Conservation (phyloP, 306 rosid species). For the Cucurbita ficifolia region DNA sequence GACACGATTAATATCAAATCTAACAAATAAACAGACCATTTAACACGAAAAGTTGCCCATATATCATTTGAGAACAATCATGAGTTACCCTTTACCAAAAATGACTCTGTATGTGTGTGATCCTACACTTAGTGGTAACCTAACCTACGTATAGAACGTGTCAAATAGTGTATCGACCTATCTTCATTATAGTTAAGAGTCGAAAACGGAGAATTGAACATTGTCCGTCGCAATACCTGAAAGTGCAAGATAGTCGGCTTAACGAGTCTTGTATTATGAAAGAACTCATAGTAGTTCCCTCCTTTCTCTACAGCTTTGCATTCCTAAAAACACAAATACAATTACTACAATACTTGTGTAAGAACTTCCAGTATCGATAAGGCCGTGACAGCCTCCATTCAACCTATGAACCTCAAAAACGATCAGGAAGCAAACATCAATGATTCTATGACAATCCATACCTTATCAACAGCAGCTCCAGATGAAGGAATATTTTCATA, state of each 20-base stretch:
- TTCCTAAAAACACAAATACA: conserved; percentile 8
- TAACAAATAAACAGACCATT: background rate
- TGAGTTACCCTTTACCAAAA: background rate
- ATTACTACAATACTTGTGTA: conserved; percentile 3
- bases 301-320: conserved; percentile 17
- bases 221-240: conserved; percentile 9
- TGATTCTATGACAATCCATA: background rate
- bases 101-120: too few species aligned
- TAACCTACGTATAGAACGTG: background rate
- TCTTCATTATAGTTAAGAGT: background rate
- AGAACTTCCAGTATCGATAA: background rate
- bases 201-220: background rate
- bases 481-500: conserved; percentile 27
- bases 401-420: background rate
- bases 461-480: conserved; percentile 20
- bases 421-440: background rate
- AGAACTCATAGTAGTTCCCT: conserved; percentile 18
- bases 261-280: conserved; percentile 20
- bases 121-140: too few species aligned
- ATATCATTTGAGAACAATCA: background rate
- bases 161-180: background rate
- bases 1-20: background rate
- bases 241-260: conserved; percentile 22
- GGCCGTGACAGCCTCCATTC: background rate
- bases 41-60: background rate